Evolutionary conservation across 164 flowering plant genomes (phyloP).

Genomic region (Protea cynaroides): DNA sequence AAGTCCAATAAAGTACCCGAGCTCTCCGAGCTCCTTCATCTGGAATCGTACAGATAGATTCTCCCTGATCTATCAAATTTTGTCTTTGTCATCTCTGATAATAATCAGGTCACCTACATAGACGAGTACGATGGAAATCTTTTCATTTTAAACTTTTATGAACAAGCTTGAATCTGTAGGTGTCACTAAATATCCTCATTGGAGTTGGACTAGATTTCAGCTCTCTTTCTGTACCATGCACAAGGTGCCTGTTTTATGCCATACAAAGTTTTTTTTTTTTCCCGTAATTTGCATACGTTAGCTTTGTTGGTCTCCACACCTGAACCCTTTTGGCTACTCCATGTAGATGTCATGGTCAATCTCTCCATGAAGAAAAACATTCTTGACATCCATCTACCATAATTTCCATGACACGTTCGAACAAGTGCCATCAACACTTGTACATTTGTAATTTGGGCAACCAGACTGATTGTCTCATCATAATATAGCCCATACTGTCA

Average conservation of each 20-base stretch:
- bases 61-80: not conserved
- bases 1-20: slow-evolving; percentile 2
- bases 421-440: not conserved
- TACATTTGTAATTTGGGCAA: not conserved
- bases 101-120: no score
- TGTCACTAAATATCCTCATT: slow-evolving; percentile 6
- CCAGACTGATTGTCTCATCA: not conserved
- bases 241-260: no score
- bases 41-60: not conserved
- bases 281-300: no score
- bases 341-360: no score
- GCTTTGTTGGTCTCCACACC: no score
- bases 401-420: no score
- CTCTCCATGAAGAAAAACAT: no score
- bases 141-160: not conserved
- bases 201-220: slow-evolving; percentile 3
- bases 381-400: no score
- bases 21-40: slow-evolving; percentile 4
- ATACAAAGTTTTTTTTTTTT: no score
- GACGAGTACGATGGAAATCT: no score
- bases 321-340: no score
- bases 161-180: slow-evolving; percentile 4
- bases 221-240: slow-evolving; percentile 2
- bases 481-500: not conserved
- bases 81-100: no score